Base-by-base conservation (phyloP, 177 flowering plant genomes). In the Vitis hybrid region DNA sequence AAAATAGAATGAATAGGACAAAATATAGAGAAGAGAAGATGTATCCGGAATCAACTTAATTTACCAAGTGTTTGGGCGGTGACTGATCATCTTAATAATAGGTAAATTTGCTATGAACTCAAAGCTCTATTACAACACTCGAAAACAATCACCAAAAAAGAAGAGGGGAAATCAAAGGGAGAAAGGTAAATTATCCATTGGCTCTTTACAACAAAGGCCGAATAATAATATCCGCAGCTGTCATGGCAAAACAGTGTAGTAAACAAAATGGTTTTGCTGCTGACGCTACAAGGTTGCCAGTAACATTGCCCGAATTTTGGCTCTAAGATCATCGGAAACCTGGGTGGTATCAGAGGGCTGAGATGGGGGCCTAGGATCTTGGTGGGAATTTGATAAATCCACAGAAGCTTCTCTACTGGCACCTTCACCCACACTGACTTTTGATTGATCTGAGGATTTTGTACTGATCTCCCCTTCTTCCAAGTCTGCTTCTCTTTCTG, bases 231-330 rank as follows among this genome's bases (percentile, higher is more conserved):
- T 17, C 52, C 17, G 18, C 20, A 15, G 13, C 7, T 5, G 17
- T 17, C n/a, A 44, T 20, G 38, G 7, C 49, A n/a, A 66, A 15
- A 67, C 31, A 44, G 11, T 2, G 8, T 53, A 38, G 49, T 28
- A 28, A 28, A 28, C 31, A 28, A 28, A 28, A 28, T 28, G 4
- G 31, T 28, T 28, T 28, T 28, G 31, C 31, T 4, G 31, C 20
- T 24, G 13, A 1, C 14, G n/a, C 81, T 78, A 90, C 82, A 91
- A 53, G 73, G 86, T 91, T 14, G 90, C 91, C 85, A 87, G 71
- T 80, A 91, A 73, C 97, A 95, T 92, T 57, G 97, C 99, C 20
- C 97, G 83, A 44, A 95, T 80, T 76, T 95, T 95, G 67, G 97
- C 95, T 77, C 97, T 86, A 53, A 95, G 83, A 10, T 95, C 97